Evolutionary conservation across 148 eudicot species (phyloP), one percentile per base, ranked within the genome.

Genomic region (Chenopodium formosanum): DNA sequence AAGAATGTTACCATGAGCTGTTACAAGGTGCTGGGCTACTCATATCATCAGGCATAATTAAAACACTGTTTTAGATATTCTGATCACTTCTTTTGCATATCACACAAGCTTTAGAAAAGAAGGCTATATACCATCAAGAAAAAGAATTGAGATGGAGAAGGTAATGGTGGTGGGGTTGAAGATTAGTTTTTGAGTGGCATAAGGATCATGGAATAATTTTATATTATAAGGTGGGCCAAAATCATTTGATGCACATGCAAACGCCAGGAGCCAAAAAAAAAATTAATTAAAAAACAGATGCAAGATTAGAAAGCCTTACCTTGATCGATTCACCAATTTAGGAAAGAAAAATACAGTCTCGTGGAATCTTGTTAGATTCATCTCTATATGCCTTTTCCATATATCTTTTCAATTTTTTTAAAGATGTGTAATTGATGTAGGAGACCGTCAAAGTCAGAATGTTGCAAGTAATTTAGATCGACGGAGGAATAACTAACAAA

Each of bases 241-340:
- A 77, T 86, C 86, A 87, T 85, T 85, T 82, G 86, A 86, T 74
- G 94, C 97, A 94, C 96, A 94, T 94, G 96, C 79, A 80, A 92
- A 79, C 90, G 98, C 91, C 94, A 92, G 96, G 79, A 77, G 29
- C 40, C 19, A 16, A 56, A 78, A 78, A 78, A 78, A 25, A 25
- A 47, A 75, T 34, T 14, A 17, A 16, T 14, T 56, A 68, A 31
- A 31, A 64, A 44, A 76, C 34, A n/a, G 7, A 68, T 78, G 17
- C 31, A 69, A 53, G 66, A 79, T 79, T 81, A 27, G 70, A 81
- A 82, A 50, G 37, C 84, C 82, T 83, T 60, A 63, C 62, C 73
- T 81, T 79, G 68, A 74, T 56, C 76, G 48, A 74, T 48, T 81
- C 75, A 56, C 5, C 20, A 56, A 56, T 56, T 2, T 17, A 14